These are phyloP conservation scores for Backusella macrospora DNA, from an alignment of 192 early-diverging fungal species.

Conservation along the genomic window DNA sequence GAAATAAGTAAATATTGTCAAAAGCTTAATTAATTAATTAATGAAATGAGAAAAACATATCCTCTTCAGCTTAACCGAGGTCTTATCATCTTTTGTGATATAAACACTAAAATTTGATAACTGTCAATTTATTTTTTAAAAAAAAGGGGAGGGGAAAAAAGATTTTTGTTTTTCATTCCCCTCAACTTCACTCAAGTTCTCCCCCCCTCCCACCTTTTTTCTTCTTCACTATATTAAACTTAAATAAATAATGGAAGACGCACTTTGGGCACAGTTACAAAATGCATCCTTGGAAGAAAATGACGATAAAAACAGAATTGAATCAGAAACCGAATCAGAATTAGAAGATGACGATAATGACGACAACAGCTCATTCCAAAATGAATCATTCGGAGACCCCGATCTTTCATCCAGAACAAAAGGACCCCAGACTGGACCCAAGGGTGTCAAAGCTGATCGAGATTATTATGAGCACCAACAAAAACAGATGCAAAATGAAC, in stretches of 20 bases:
- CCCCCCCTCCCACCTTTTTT: not conserved
- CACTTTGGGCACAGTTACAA: slow-evolving; percentile 26
- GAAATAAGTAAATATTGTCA: not conserved
- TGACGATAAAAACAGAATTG: slow-evolving; percentile 18
- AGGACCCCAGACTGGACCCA: slow-evolving; percentile 56
- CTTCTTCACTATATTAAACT: not conserved
- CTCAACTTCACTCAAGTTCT: not conserved
- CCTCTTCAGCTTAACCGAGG: not conserved
- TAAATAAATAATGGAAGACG: slow-evolving; percentile 29
- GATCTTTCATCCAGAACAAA: slow-evolving; percentile 8
- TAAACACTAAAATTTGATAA: not conserved
- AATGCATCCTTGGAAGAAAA: slow-evolving; percentile 23
- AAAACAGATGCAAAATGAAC: slow-evolving; percentile 31
- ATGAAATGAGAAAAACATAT: no score
- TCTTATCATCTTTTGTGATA: not conserved
- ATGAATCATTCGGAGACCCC: not conserved
- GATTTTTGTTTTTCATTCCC: not conserved
- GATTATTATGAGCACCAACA: slow-evolving; percentile 46
- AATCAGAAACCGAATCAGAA: slow-evolving; percentile 6
- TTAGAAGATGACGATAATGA: slow-evolving; percentile 8
- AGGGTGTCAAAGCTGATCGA: slow-evolving; percentile 60
- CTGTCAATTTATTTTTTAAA: not conserved
- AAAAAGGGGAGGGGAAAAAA: not conserved
- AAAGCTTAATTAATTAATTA: no score
- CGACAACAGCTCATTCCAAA: not conserved